Evolutionary conservation across 192 early-diverging fungal genomes (phyloP).

Genomic region (Umbelopsis isabellina): DNA sequence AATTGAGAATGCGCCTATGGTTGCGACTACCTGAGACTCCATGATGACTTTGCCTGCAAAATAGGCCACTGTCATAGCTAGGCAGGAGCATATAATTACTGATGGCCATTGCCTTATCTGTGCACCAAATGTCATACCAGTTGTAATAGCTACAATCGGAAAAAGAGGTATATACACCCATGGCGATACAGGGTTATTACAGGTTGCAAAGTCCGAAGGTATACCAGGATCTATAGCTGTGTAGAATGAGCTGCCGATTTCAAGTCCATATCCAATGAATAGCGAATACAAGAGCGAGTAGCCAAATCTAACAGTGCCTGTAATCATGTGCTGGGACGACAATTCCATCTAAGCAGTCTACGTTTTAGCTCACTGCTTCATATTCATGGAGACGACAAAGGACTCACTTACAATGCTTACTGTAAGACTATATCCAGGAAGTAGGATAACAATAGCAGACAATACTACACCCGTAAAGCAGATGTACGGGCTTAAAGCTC

Average conservation of each 20-base stretch:
- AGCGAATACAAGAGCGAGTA: slow-evolving; percentile 57
- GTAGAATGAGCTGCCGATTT: slow-evolving; percentile 35
- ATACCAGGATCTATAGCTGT: slow-evolving; percentile 16
- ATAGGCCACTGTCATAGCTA: slow-evolving; percentile 13
- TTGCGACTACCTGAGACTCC: slow-evolving; percentile 39
- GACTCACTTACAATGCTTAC: slow-evolving; percentile 57
- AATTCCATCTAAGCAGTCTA: slow-evolving; percentile 65
- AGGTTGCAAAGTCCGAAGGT: slow-evolving; percentile 14
- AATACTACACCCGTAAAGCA: slow-evolving; percentile 33
- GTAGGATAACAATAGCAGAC: slow-evolving; percentile 50
- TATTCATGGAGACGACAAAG: neutral
- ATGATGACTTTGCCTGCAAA: slow-evolving; percentile 35
- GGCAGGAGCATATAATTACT: slow-evolving; percentile 21
- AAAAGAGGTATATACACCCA: slow-evolving; percentile 47
- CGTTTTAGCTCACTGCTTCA: neutral
- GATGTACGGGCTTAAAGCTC: slow-evolving; percentile 14
- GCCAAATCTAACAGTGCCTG: slow-evolving; percentile 67
- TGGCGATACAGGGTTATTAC: slow-evolving; percentile 12
- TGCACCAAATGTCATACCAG: slow-evolving; percentile 32
- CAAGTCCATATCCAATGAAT: slow-evolving; percentile 74
- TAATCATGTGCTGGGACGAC: slow-evolving; percentile 84
- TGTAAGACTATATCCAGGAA: slow-evolving; percentile 80
- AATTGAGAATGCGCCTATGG: slow-evolving; percentile 47
- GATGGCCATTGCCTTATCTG: slow-evolving; percentile 41
- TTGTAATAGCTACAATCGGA: slow-evolving; percentile 38